Percentiles rank a stretch among this genome's conserved stretches.
Conservation (phyloP, 73 alveolate species). For the Uronychia setigera region DNA sequence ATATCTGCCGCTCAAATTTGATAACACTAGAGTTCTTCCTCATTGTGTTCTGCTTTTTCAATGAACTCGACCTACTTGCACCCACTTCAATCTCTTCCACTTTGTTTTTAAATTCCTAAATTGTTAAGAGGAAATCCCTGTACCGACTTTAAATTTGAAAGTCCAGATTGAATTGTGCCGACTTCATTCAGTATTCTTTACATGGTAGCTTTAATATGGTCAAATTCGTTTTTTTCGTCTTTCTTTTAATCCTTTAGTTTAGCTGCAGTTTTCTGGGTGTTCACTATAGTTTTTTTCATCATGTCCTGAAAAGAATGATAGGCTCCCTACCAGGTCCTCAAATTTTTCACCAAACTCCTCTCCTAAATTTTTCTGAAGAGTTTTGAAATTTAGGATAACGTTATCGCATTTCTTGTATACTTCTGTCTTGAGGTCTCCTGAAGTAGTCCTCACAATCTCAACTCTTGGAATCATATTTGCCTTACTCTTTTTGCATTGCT, state of each 20-base stretch:
- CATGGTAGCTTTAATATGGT: not conserved
- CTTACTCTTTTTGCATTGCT: not conserved
- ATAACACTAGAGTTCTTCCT: too few relatives aligned
- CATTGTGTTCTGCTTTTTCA: too few relatives aligned
- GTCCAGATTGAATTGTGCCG: not conserved
- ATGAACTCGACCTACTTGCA: too few relatives aligned
- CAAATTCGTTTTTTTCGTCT: not conserved
- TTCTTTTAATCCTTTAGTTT: not conserved
- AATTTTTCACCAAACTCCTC: not conserved
- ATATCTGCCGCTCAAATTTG: too few relatives aligned
- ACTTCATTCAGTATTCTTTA: not conserved
- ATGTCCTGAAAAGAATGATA: not conserved
- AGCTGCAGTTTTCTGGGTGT: not conserved
- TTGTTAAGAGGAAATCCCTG: too few relatives aligned
- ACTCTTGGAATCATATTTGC: not conserved
- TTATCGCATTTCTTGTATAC: not conserved
- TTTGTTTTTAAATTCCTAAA: too few relatives aligned
- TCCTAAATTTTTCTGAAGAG: not conserved
- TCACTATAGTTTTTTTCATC: not conserved
- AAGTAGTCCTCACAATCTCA: not conserved
- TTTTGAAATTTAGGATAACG: not conserved
- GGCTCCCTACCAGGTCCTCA: not conserved
- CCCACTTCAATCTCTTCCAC: too few relatives aligned
- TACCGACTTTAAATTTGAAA: too few relatives aligned
- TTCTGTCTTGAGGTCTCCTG: not conserved